Evolutionary conservation across 2,329 filamentous ascomycete genomes (phyloP).

Genomic region (Trichoderma sp.): DNA sequence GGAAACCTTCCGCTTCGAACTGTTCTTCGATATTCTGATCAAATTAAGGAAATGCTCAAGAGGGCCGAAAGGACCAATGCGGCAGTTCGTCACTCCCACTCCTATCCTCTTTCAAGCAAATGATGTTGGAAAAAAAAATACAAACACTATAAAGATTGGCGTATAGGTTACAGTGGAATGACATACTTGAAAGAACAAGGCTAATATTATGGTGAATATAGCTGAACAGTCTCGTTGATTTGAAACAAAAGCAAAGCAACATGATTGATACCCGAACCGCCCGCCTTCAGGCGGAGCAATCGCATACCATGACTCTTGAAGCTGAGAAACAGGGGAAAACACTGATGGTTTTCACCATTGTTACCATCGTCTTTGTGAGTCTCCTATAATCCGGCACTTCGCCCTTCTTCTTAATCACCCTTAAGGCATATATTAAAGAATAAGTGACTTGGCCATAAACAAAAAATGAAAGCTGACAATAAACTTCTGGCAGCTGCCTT

Average conservation of each 20-base stretch:
- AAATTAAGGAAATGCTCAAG: background rate
- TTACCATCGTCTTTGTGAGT: background rate
- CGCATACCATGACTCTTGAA: background rate
- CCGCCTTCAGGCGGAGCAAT: background rate
- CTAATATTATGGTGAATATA: background rate
- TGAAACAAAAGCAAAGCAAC: background rate
- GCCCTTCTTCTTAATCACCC: background rate
- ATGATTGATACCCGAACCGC: background rate
- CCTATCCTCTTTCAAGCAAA: no score
- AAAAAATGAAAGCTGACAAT: background rate
- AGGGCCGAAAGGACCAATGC: background rate
- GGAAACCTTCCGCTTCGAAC: background rate
- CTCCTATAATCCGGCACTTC: fast-evolving
- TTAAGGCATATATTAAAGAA: background rate
- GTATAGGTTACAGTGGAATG: background rate
- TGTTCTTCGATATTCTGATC: background rate
- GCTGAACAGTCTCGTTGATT: background rate
- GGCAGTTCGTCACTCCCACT: background rate
- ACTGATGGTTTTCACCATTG: background rate
- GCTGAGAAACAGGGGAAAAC: background rate
- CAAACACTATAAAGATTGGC: background rate
- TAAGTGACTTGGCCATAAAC: fast-evolving
- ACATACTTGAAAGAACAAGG: background rate
- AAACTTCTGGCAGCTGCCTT: background rate
- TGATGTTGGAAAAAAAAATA: background rate